Evolutionary conservation across 805 yeast genomes (phyloP).

Genomic region (Candida krabiensis): DNA sequence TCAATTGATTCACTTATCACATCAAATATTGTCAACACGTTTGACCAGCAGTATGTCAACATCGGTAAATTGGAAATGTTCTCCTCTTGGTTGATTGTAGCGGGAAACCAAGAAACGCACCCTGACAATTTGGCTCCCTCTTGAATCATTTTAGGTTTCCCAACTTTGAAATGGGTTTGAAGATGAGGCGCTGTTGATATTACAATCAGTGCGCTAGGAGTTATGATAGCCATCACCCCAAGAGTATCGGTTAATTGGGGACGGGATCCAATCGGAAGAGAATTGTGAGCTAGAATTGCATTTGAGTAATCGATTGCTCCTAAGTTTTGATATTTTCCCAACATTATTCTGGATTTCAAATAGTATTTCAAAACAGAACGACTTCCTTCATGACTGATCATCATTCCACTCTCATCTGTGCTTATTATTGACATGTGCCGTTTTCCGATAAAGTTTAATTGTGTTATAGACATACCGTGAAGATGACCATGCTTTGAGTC

Average conservation of each 20-base stretch:
- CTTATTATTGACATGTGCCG: conserved; percentile 57
- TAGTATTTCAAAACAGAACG: conserved; percentile 55
- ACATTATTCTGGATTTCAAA: conserved; percentile 46
- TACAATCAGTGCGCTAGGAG: conserved; percentile 48
- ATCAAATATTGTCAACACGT: conserved; percentile 55
- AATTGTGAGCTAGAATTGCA: conserved; percentile 40
- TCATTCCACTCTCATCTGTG: conserved; percentile 55
- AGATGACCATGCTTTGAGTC: conserved; percentile 35
- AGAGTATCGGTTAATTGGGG: conserved; percentile 54
- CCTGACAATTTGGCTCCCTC: conserved; percentile 39
- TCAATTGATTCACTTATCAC: conserved; percentile 36
- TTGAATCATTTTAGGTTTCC: conserved; percentile 42
- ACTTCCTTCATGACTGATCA: conserved; percentile 63
- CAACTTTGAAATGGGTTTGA: conserved; percentile 54
- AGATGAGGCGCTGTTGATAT: conserved; percentile 53
- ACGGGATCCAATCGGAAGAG: conserved; percentile 62
- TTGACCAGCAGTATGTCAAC: conserved; percentile 71
- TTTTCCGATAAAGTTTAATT: conserved; percentile 47
- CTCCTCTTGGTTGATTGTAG: conserved; percentile 29
- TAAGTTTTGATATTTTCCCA: conserved; percentile 45
- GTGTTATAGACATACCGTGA: conserved; percentile 38
- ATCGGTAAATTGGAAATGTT: conserved; percentile 38
- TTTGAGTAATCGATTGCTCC: conserved; percentile 12
- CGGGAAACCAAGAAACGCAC: conserved; percentile 66
- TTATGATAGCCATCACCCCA: conserved; percentile 62